Evolutionary conservation across 2,329 filamentous ascomycete genomes (phyloP).

Genomic region (Fusarium secorum): DNA sequence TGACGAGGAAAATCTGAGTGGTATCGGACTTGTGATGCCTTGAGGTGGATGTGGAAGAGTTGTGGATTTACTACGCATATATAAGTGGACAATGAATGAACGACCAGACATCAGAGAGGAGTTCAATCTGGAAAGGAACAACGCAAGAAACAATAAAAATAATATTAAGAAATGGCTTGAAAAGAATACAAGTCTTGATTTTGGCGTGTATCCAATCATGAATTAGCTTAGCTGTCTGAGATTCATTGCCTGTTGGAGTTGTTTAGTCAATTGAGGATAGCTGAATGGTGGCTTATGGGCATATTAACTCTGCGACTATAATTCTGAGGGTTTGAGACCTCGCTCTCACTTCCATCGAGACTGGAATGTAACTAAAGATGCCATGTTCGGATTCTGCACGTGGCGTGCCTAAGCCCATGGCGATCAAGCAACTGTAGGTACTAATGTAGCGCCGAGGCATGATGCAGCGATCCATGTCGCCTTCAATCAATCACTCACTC

Average conservation of each 20-base stretch:
- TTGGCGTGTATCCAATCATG: conserved; percentile 8
- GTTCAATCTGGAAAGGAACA: neutral
- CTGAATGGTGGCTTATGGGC: neutral
- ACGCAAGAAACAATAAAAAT: conserved; percentile 4
- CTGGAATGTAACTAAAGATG: conserved; percentile 11
- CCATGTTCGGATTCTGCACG: conserved; percentile 14
- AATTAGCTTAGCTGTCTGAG: neutral
- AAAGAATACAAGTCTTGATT: neutral
- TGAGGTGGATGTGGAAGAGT: neutral
- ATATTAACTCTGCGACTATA: neutral
- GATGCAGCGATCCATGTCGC: neutral
- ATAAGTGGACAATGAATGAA: neutral
- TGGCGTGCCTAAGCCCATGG: conserved; percentile 4
- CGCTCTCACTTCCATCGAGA: neutral
- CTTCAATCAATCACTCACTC: neutral
- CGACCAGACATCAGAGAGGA: neutral
- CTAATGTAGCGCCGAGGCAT: conserved; percentile 5
- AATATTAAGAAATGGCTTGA: conserved; percentile 11
- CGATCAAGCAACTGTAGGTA: neutral
- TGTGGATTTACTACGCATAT: neutral
- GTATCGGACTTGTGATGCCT: conserved; percentile 87
- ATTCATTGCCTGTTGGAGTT: neutral
- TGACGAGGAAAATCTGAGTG: conserved; percentile 80
- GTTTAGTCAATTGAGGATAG: neutral
- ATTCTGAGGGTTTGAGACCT: neutral